Base-by-base conservation (phyloP, 352 stramenopile species). In the Phytophthora litchii region DNA sequence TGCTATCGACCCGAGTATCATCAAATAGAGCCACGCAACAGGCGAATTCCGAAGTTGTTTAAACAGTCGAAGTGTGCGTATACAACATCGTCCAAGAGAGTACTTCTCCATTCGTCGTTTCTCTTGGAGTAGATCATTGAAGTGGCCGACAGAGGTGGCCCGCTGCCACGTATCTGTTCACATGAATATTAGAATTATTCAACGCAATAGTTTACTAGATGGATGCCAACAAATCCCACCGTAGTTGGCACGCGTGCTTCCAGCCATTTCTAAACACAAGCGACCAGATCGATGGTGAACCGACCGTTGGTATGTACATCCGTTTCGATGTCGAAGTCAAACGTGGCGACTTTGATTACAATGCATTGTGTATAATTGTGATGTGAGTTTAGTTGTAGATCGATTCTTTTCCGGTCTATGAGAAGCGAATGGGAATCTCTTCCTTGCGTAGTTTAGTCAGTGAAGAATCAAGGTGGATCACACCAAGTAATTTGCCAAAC, bases 21-120 rank as follows among this genome's bases (percentile, higher is more conserved):
- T 73, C 23, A 95, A 56, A 25, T 86, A 95, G 17, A 92, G 56
- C 83, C 83, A 95, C 43, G 80, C 89, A 19, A 93, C 75, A 0
- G 83, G 86, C 27, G 83, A 95, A 54, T 93, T 88, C 20, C 83
- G 83, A 17, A 95, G 54, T 42, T 89, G 85, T 49, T 89, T 89
- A 71, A 82, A 95, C 16, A 82, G 35, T 32, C 72, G 68, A 23
- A 91, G 81, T 43, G 74, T 82, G 14, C 71, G 70, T 21, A 89
- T 74, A 36, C 75, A 87, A 10, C 87, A 71, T 51, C 87, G 71
- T 8, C 80, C 76, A 27, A 88, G 52, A 21, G 73, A 83, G 46
- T 82, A 81, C 43, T 60, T 72, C n/a, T 72, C 69, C 16, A 89
- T 43, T 10, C 76, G 79, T 19, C 76, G 67, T 37, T 83, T 78